These are phyloP conservation scores for Carex littledalei DNA, from an alignment of 176 grass and related monocot genomes.

Conservation along the genomic window DNA sequence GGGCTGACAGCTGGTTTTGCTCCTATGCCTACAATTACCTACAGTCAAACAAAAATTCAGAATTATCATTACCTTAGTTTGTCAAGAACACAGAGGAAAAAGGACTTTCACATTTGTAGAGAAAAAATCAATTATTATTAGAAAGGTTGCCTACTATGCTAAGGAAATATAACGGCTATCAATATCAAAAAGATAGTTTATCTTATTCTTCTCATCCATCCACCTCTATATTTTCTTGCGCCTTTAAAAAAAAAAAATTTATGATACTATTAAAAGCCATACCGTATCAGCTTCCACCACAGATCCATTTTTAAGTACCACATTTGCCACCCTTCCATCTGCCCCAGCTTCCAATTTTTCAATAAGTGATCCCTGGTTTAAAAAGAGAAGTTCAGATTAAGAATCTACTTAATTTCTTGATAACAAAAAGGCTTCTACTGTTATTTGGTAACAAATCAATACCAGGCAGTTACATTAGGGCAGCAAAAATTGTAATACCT, in stretches of 20 bases:
- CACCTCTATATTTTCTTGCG: background rate
- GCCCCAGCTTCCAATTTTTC: slow-evolving; percentile 84
- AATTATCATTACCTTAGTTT: background rate
- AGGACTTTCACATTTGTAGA: slow-evolving; percentile 7
- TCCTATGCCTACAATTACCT: slow-evolving; percentile 94
- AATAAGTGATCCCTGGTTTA: slow-evolving; percentile 35
- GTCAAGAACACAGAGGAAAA: background rate
- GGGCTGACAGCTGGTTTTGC: slow-evolving; percentile 85
- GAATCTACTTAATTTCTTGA: background rate
- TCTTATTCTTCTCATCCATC: background rate
- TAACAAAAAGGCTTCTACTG: background rate
- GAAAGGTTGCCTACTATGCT: background rate
- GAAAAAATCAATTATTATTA: background rate
- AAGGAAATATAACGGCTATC: background rate
- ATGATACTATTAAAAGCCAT: background rate
- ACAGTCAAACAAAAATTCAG: slow-evolving; percentile 17
- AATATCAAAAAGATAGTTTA: background rate
- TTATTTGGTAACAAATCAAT: slow-evolving; percentile 12
- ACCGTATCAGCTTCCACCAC: slow-evolving; percentile 80
- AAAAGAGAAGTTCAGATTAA: slow-evolving; percentile 11
- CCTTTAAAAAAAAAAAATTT: background rate
- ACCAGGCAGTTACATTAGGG: slow-evolving; percentile 29
- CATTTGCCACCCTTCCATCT: slow-evolving; percentile 71
- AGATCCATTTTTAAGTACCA: slow-evolving; percentile 88
- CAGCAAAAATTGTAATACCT: slow-evolving; percentile 38